Conservation (phyloP, 441 rosid genomes). For the Gossypium trilobum region DNA sequence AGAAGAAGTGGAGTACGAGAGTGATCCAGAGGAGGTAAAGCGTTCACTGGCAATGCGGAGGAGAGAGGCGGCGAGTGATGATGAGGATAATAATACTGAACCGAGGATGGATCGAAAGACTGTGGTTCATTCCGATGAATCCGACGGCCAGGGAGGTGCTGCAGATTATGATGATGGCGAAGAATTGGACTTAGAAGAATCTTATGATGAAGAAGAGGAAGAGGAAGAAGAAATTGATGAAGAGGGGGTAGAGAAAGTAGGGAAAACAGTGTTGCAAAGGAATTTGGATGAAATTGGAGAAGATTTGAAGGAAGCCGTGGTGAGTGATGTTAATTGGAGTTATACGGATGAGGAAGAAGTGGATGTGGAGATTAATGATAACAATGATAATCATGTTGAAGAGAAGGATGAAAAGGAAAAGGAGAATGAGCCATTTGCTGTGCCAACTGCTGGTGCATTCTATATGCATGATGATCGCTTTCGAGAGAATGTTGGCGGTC, state of each 20-base stretch:
- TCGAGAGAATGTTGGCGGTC: constrained; percentile 51
- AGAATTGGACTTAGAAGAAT: constrained; percentile 26
- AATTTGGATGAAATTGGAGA: constrained; percentile 12
- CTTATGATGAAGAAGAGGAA: constrained; percentile 18
- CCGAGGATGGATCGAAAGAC: constrained; percentile 30
- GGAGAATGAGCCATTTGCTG: constrained; percentile 72
- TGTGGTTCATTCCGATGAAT: constrained; percentile 49
- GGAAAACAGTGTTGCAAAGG: neutral
- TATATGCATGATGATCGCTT: constrained; percentile 96
- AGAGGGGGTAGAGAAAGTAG: neutral
- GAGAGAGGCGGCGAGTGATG: constrained; percentile 80
- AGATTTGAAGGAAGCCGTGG: constrained; percentile 15
- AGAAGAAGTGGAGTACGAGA: constrained; percentile 66
- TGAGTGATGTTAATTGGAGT: constrained; percentile 20
- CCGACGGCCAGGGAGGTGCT: constrained; percentile 55
- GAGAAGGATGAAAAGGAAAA: constrained; percentile 39
- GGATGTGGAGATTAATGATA: constrained; percentile 19
- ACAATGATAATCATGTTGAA: constrained; percentile 21
- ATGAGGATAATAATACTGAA: constrained; percentile 41
- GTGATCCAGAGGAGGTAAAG: constrained; percentile 83
- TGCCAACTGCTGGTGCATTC: constrained; percentile 93
- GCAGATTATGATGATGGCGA: constrained; percentile 57
- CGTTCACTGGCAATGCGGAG: constrained; percentile 57
- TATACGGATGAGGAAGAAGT: constrained; percentile 16
- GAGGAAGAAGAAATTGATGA: neutral